These are phyloP conservation scores for Colletotrichum gloeosporioides DNA, from an alignment of 2,329 filamentous ascomycete genomes.

Conservation along the genomic window DNA sequence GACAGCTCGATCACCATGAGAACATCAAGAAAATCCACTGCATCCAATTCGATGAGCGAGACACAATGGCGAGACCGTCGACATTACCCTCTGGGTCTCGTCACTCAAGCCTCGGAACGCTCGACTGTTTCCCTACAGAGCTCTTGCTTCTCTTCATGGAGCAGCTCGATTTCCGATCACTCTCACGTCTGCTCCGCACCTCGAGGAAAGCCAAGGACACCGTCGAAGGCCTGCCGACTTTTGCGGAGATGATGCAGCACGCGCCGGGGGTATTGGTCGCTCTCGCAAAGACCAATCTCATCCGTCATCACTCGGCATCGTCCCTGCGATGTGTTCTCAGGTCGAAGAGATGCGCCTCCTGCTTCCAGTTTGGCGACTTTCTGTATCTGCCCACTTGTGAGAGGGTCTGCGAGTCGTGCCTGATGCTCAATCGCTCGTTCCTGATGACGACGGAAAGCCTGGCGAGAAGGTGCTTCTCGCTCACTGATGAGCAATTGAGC, in stretches of 20 bases:
- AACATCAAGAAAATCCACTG: neutral
- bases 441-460: slow-evolving; percentile 26
- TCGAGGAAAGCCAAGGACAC: slow-evolving; percentile 28
- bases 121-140: slow-evolving; percentile 31
- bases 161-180: slow-evolving; percentile 32
- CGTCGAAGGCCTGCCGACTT: slow-evolving; percentile 34
- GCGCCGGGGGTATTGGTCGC: slow-evolving; percentile 30
- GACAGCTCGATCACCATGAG: neutral
- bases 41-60: neutral
- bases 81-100: neutral
- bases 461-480: slow-evolving; percentile 28
- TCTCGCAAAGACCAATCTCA: slow-evolving; percentile 27
- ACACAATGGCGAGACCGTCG: neutral
- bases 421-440: slow-evolving; percentile 27
- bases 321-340: slow-evolving; percentile 26
- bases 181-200: slow-evolving; percentile 31
- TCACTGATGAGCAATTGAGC: slow-evolving; percentile 25
- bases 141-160: slow-evolving; percentile 28
- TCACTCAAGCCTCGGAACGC: slow-evolving; percentile 28
- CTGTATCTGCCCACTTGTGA: slow-evolving; percentile 33
- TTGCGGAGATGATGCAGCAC: slow-evolving; percentile 48
- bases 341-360: slow-evolving; percentile 30
- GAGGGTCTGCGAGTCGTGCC: slow-evolving; percentile 34
- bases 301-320: slow-evolving; percentile 26
- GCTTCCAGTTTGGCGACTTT: slow-evolving; percentile 32